These are phyloP conservation scores for Mortierella sp. DNA, from an alignment of 371 early-diverging fungal genomes.

Conservation along the genomic window DNA sequence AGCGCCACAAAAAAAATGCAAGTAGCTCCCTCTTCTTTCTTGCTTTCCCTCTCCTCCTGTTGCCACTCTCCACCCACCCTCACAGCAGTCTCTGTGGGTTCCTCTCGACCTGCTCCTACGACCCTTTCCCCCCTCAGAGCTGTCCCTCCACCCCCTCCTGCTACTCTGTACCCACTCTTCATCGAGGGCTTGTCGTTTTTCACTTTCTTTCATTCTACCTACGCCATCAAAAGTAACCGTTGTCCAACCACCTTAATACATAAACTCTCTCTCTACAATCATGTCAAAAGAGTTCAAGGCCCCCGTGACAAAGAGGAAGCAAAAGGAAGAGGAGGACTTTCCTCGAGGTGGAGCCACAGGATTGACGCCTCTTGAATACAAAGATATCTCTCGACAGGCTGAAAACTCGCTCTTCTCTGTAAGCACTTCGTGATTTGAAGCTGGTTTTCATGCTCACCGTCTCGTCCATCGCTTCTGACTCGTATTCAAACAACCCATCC, in stretches of 20 bases:
- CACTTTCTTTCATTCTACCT: not conserved
- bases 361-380: slow-evolving; percentile 85
- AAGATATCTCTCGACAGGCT: slow-evolving; percentile 80
- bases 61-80: slow-evolving; percentile 1
- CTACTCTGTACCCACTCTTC: not conserved
- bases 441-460: slow-evolving; percentile 14
- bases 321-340: slow-evolving; percentile 62
- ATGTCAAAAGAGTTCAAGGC: slow-evolving; percentile 54
- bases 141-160: not conserved
- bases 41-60: slow-evolving; percentile 1
- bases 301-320: slow-evolving; percentile 48
- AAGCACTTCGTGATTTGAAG: too few species aligned
- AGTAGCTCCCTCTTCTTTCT: not conserved
- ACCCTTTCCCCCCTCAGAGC: slow-evolving; percentile 11
- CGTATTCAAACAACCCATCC: too few species aligned
- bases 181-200: not conserved
- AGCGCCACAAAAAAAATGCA: slow-evolving; percentile 19
- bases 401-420: slow-evolving; percentile 58
- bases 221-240: not conserved
- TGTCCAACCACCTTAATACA: not conserved
- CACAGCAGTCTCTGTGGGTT: slow-evolving; percentile 31
- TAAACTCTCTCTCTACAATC: slow-evolving; percentile 1
- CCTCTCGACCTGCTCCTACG: slow-evolving; percentile 23
- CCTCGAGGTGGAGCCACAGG: slow-evolving; percentile 86
- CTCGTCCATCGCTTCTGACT: too few species aligned